phyloP scores from a whole-genome alignment of 768 basidiomycete genomes.

The Tricholoma sp. region DNA sequence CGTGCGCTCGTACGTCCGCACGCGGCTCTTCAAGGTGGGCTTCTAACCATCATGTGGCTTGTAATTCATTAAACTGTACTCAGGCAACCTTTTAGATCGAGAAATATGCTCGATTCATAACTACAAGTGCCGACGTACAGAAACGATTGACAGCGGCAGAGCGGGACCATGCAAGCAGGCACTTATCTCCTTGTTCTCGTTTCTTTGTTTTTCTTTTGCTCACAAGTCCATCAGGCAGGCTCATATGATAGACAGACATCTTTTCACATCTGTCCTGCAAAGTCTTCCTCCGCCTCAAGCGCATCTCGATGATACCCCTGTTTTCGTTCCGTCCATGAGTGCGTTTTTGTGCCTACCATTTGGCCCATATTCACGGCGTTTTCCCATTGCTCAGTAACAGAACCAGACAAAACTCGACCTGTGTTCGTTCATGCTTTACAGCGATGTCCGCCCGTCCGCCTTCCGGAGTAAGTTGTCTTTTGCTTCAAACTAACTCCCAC shows the following conservation, averaged over 20 bases:
- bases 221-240: slow-evolving; percentile 53
- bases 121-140: slow-evolving; percentile 64
- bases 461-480: slow-evolving; percentile 57
- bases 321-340: slow-evolving; percentile 77
- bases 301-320: slow-evolving; percentile 67
- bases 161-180: slow-evolving; percentile 72
- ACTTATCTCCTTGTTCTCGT: slow-evolving; percentile 15
- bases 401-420: slow-evolving; percentile 70
- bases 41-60: neutral
- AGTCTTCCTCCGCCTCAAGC: slow-evolving; percentile 74
- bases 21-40: slow-evolving; percentile 77
- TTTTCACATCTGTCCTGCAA: slow-evolving; percentile 75
- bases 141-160: slow-evolving; percentile 80
- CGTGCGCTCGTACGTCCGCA: slow-evolving; percentile 84
- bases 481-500: neutral
- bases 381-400: slow-evolving; percentile 48
- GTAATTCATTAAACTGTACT: slow-evolving; percentile 15
- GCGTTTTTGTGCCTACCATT: slow-evolving; percentile 21
- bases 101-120: slow-evolving; percentile 78
- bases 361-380: neutral
- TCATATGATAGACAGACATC: slow-evolving; percentile 70
- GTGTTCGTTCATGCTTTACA: slow-evolving; percentile 80
- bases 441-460: slow-evolving; percentile 58
- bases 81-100: slow-evolving; percentile 60
- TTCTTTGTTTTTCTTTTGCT: neutral